These are phyloP conservation scores for Penicillium paxilli DNA, from an alignment of 495 filamentous ascomycete genomes.

Conservation along the genomic window DNA sequence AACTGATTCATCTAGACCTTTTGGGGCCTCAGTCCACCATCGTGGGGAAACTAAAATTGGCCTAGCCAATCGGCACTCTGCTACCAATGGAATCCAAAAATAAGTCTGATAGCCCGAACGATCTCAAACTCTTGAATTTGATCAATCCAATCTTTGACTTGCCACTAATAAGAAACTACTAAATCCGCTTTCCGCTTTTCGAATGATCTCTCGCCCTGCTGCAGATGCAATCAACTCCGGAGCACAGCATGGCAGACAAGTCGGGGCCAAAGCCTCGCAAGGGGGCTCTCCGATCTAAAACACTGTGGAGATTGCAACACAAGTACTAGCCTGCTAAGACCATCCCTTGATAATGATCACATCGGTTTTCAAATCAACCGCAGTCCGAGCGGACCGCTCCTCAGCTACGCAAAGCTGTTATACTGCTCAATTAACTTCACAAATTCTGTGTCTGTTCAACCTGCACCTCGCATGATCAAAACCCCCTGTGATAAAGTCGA, in stretches of 20 bases:
- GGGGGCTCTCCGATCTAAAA: constrained; percentile 5
- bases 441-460: neutral
- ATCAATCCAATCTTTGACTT: too few relatives aligned
- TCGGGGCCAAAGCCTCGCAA: constrained; percentile 14
- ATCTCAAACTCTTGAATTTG: too few relatives aligned
- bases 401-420: neutral
- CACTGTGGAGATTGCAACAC: neutral
- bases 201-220: too few relatives aligned
- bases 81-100: neutral
- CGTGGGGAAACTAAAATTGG: neutral
- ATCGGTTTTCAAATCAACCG: constrained; percentile 14
- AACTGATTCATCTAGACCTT: neutral
- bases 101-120: neutral
- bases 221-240: neutral
- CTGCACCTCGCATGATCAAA: neutral
- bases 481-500: constrained; percentile 6
- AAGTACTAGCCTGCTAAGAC: constrained; percentile 1
- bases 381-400: constrained; percentile 6
- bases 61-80: too few relatives aligned
- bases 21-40: neutral
- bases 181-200: too few relatives aligned
- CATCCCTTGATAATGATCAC: constrained; percentile 19
- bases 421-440: neutral
- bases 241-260: neutral
- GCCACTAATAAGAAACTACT: too few relatives aligned